Evolutionary conservation across 1,139 yeast species (phyloP), one percentile per base, ranked within the genome.

Genomic region (Kluyveromyces sp.): DNA sequence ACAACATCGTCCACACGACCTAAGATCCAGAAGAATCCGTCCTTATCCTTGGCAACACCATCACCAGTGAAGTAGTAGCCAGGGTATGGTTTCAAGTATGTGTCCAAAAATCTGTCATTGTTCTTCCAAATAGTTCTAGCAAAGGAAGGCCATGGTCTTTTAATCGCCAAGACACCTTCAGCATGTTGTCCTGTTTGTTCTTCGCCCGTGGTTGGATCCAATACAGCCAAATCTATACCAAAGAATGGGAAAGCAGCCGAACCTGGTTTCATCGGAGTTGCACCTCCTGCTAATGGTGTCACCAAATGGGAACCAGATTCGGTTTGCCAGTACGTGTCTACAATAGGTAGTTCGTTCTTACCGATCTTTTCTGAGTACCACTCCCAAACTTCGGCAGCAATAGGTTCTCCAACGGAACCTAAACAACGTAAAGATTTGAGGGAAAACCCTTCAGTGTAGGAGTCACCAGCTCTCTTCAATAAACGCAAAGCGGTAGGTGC

Each of bases 361-460:
- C 95, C 96, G 58, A 86, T 79, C 54, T 80, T 73, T 54, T 83
- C 87, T 59, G 80, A 81, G 66, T 84, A 86, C 96, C 96, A 86
- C 62, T 83, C 88, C 96, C 96, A 86, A 48, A 86, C 89, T 62
- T 86, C 96, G 39, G 90, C 87, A 34, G 95, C 94, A 66, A 86
- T 86, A 52, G 96, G 96, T 66, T 86, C 96, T 63, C 96, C 96
- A 41, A 86, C 96, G 8, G 94, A 81, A 27, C 95, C 96, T 50
- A 86, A 73, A 33, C 79, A 81, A 60, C 95, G 75, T 51, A 86
- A 59, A 2, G 88, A 75, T 46, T 78, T 73, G 60, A 86, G 72
- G 56, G 84, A 83, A 63, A 72, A 79, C 30, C 78, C 74, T 57
- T 79, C 81, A 56, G 84, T 77, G 59, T 68, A 79, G 48, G 78